These are phyloP conservation scores for Cornus florida DNA, from an alignment of 148 eudicot species.

Conservation along the genomic window DNA sequence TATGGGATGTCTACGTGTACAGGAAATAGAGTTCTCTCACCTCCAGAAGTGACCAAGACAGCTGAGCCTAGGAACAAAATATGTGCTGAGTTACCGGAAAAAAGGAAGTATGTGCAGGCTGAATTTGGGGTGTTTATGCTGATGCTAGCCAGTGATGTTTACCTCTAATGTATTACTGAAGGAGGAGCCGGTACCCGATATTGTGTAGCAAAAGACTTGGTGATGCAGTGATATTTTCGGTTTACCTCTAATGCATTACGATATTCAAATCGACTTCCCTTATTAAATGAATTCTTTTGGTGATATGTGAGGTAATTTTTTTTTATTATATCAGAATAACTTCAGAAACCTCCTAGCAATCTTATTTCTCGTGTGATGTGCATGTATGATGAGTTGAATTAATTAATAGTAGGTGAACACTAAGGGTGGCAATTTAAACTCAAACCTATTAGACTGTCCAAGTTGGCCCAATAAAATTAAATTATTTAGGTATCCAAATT, in stretches of 20 bases:
- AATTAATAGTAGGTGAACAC: too few species aligned
- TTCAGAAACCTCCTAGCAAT: neutral
- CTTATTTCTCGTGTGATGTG: neutral
- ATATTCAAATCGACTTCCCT: neutral
- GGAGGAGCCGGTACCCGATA: neutral
- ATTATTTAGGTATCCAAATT: too few species aligned
- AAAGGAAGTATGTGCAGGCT: too few species aligned
- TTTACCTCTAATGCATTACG: neutral
- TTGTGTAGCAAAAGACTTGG: neutral
- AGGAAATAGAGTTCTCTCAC: slow-evolving; percentile 10
- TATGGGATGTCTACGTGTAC: slow-evolving; percentile 1
- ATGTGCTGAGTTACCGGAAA: too few species aligned
- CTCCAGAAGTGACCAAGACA: neutral
- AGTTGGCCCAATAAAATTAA: too few species aligned
- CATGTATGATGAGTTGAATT: neutral
- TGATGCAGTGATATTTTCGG: neutral
- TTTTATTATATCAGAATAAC: neutral
- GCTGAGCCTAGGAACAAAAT: too few species aligned
- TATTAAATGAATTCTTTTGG: neutral
- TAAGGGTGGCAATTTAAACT: too few species aligned
- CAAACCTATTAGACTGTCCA: too few species aligned
- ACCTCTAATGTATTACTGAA: too few species aligned
- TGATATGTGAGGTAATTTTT: neutral
- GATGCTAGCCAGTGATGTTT: neutral
- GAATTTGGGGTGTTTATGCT: neutral